Evolutionary conservation across 2,329 filamentous ascomycete species (phyloP).

Genomic region (Penicillium glabrum): DNA sequence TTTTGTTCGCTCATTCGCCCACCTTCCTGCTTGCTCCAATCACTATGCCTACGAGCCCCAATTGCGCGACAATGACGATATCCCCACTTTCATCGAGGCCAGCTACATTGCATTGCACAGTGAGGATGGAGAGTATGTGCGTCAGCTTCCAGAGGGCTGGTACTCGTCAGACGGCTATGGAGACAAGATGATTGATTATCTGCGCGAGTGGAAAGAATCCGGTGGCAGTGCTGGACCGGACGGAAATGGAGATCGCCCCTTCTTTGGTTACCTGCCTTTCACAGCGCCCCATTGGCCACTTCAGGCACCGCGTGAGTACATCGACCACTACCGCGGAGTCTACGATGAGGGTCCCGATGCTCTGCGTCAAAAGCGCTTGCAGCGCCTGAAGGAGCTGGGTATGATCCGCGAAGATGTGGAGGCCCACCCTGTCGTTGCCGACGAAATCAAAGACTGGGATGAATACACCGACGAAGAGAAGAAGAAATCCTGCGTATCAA

Average conservation of each 20-base stretch:
- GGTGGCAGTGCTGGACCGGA: slow-evolving; percentile 18
- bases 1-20: slow-evolving; percentile 60
- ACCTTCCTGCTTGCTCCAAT: slow-evolving; percentile 61
- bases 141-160: slow-evolving; percentile 51
- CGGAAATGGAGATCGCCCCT: slow-evolving; percentile 38
- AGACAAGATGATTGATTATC: slow-evolving; percentile 53
- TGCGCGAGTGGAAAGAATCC: slow-evolving; percentile 50
- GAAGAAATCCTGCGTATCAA: slow-evolving; percentile 45
- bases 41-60: slow-evolving; percentile 57
- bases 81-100: slow-evolving; percentile 42
- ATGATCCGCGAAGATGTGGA: slow-evolving; percentile 44
- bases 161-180: slow-evolving; percentile 57
- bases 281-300: slow-evolving; percentile 57
- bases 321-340: slow-evolving; percentile 49
- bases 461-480: slow-evolving; percentile 39
- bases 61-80: slow-evolving; percentile 41
- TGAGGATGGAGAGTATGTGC: slow-evolving; percentile 46
- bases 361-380: slow-evolving; percentile 46
- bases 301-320: slow-evolving; percentile 49
- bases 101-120: slow-evolving; percentile 47
- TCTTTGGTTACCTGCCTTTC: slow-evolving; percentile 52
- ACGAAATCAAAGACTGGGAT: slow-evolving; percentile 47
- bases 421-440: slow-evolving; percentile 38
- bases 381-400: slow-evolving; percentile 47
- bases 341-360: slow-evolving; percentile 54